Base-by-base conservation (phyloP, 768 basidiomycete species). In the Termitomyces sp. region DNA sequence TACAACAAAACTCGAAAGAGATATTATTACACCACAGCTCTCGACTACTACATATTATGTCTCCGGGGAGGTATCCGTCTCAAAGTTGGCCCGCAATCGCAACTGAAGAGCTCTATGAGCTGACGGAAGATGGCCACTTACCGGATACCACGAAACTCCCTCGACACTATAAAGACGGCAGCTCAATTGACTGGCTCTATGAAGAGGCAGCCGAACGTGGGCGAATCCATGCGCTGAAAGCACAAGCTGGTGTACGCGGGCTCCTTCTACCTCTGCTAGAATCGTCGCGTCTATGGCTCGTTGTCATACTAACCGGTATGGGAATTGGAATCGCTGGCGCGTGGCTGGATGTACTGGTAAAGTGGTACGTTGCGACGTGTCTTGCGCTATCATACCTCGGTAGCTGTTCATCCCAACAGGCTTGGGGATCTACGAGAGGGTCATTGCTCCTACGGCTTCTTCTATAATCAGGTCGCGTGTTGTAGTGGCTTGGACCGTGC, bases 291-390 rank as follows among this genome's bases (percentile, higher is more conserved):
- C 79, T 86, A 71, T 89, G 88, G 88, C 73, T 89, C 29, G 81
- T 89, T n/a, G 79, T 89, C 11, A 79, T 88, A 63, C 63, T 81
- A 53, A 88, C 87, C 20, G 89, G 88, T 10, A 67, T 87, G 20
- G 87, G 86, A 1, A 83, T 89, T 48, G 89, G 89, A 4, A 73
- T 87, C 10, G 80, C 83, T 25, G 89, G 89, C 31, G 89, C 86
- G 4, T 89, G 84, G 84, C 66, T 91, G 60, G 89, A 91, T 73
- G 83, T 91, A 7, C 73, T 90, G 43, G 88, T 90, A 8, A 85
- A 84, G 74, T 91, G 89, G 88, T 88, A 70, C 52, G 77, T 73
- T 48, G 38, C 42, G 40, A 8, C 40, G 46, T 62, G 57, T 58
- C 14, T 52, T 20, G 9, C 60, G 10, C 53, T 36, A 20, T 32